Evolutionary conservation across 345 rosid genomes (phyloP), one percentile per base, ranked within the genome.

Genomic region (Eutrema heterophyllum): DNA sequence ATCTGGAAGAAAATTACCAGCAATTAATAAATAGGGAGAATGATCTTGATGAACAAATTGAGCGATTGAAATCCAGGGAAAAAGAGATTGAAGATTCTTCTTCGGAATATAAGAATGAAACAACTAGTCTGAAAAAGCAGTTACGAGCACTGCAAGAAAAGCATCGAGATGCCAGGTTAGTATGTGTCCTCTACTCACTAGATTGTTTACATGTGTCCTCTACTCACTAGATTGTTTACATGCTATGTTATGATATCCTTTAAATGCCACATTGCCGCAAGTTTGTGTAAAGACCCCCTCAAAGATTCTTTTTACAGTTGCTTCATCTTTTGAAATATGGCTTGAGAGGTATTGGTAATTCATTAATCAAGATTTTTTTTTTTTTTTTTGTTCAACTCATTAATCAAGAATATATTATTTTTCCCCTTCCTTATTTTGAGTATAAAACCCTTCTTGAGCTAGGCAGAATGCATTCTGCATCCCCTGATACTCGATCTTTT

Each of bases 1-100:
- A 92, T 85, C 83, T 89, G 79, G 98, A 90, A 84, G 99, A 90
- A 90, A 95, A 92, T 80, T 82, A 87, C 67, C 99, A 88, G 79
- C 97, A 92, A 73, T 67, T 95, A 82, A 88, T 77, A 69, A 88
- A 86, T 75, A 81, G 99, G 70, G 89, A 81, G 81, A 81, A 73
- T 59, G 99, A 95, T 76, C 86, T 90, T 57, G 84, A 83, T 44
- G 70, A 83, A 59, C 98, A 95, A 77, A 90, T 90, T 79, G 83
- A 88, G 54, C 97, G 93, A 78, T 82, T 90, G 85, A 84, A 76
- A 66, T 62, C 80, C 58, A 86, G 98, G 77, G 84, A 77, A 68
- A 62, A 81, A 75, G 87, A 82, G 81, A 83, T 87, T 74, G 80
- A 78, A 55, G 93, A 85, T 72, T 74, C 86, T 70, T 83, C 96